Conservation (phyloP, 2,329 filamentous ascomycete genomes). For the Aspergillus arachidicola region DNA sequence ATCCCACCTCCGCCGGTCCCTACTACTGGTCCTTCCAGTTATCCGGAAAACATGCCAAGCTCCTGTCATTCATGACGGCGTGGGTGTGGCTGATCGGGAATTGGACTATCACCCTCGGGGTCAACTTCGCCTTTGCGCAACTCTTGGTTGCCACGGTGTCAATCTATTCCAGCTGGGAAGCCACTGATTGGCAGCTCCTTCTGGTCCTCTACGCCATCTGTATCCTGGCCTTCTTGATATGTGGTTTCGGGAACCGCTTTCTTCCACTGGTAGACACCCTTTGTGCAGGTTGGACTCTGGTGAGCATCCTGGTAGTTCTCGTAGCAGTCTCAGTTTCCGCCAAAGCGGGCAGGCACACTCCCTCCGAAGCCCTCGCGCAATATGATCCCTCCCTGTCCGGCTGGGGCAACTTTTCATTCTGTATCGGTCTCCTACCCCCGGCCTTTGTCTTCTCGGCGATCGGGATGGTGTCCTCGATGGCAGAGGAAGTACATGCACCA, state of each 20-base stretch:
- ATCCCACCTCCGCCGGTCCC: slow-evolving; percentile 55
- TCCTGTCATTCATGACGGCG: slow-evolving; percentile 56
- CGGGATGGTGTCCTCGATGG: slow-evolving; percentile 66
- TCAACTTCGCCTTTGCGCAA: slow-evolving; percentile 60
- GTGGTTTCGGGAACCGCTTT: slow-evolving; percentile 67
- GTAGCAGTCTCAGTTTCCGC: slow-evolving; percentile 59
- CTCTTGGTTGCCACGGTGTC: slow-evolving; percentile 55
- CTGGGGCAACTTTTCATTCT: slow-evolving; percentile 63
- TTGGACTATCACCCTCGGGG: slow-evolving; percentile 56
- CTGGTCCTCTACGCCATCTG: slow-evolving; percentile 72
- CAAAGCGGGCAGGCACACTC: slow-evolving; percentile 55
- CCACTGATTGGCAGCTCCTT: slow-evolving; percentile 66
- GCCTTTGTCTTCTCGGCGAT: slow-evolving; percentile 63
- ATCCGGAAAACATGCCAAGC: slow-evolving; percentile 31
- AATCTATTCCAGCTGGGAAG: slow-evolving; percentile 57
- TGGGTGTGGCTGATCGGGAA: slow-evolving; percentile 58
- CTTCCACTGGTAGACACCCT: slow-evolving; percentile 65
- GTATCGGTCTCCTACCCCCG: slow-evolving; percentile 62
- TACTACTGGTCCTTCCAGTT: slow-evolving; percentile 60
- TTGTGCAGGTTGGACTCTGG: slow-evolving; percentile 57
- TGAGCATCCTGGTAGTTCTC: slow-evolving; percentile 61
- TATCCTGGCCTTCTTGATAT: slow-evolving; percentile 65
- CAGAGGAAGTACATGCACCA: slow-evolving; percentile 59
- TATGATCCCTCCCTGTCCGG: slow-evolving; percentile 60
- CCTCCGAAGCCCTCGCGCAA: slow-evolving; percentile 56